Evolutionary conservation across 805 yeast species (phyloP).

Genomic region (Kluyveromyces aestuarii): DNA sequence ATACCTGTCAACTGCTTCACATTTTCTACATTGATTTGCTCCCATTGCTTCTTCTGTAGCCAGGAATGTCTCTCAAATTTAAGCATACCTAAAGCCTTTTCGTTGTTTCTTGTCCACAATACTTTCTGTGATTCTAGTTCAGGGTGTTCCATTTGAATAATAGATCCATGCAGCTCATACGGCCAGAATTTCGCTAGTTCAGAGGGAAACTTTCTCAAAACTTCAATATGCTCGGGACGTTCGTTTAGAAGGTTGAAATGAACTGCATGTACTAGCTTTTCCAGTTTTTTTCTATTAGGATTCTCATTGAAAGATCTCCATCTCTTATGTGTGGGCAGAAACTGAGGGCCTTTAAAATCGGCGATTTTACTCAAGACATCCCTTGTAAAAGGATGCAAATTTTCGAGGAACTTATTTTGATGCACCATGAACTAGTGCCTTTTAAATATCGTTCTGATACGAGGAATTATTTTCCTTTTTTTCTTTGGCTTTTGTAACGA

Average conservation of each 20-base stretch:
- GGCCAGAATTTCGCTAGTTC: conserved; percentile 16
- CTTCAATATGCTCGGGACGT: conserved; percentile 9
- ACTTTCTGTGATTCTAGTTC: conserved; percentile 8
- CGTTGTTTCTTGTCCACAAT: conserved; percentile 10
- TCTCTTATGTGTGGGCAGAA: neutral
- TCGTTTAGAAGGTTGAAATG: conserved; percentile 12
- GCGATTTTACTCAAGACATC: neutral
- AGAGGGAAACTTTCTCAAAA: conserved; percentile 7
- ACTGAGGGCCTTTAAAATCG: neutral
- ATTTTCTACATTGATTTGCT: neutral
- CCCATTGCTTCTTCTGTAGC: conserved; percentile 2
- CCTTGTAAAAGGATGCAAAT: neutral
- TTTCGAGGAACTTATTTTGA: neutral
- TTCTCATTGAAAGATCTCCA: neutral
- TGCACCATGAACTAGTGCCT: conserved; percentile 1
- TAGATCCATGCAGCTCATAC: conserved; percentile 11
- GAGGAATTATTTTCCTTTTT: conserved; percentile 6
- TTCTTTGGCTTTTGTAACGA: too few species aligned
- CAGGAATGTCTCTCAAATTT: conserved; percentile 8
- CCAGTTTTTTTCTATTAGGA: conserved; percentile 8
- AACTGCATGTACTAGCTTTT: conserved; percentile 10
- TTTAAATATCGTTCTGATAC: conserved; percentile 8
- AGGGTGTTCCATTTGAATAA: conserved; percentile 11
- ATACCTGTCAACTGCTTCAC: neutral
- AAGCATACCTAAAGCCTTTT: conserved; percentile 7